Base-by-base conservation (phyloP, 371 early-diverging fungal species). In the Blastocladiella emersonii region DNA sequence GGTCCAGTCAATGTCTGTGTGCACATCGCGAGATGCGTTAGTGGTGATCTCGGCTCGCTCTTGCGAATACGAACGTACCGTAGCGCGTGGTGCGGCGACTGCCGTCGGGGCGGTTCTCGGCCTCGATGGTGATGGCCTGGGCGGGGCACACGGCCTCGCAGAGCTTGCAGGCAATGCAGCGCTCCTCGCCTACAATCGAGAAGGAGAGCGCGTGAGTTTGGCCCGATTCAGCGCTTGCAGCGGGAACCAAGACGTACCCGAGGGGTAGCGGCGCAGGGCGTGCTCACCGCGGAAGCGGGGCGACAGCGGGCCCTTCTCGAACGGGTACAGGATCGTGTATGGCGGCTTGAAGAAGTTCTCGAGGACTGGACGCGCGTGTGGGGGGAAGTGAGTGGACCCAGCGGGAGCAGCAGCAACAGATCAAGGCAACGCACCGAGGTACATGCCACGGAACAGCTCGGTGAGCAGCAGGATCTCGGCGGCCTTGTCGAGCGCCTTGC, bases 131-230 rank as follows among this genome's bases (percentile, higher is more conserved):
- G 68, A 97, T 97, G 35, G 98, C 98, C 77, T 93, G 93, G 23
- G 95, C 98, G 30, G 98, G 95, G 74, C 98, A 97, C 60, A 97
- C 86, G 72, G 95, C 98, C 71, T 97, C 95, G 71, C 98, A 97
- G 56, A 97, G 78, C 72, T 97, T 97, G 78, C 98, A 97, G 32
- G 95, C 91, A 80, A 97, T 97, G 74, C 95, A 97, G 55, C 97
- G 88, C 76, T 95, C 96, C 74, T 95, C 96, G 67, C 95, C 95
- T 88, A 70, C 6, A 59, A 37, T n/a, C 43, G 30, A 21, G 34
- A 60, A 15, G 61, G 1, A n/a, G 57, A 13, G 23, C n/a, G 30
- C 39, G 32, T 36, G 53, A n/a, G 48, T 48, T 5, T 7, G 39
- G 5, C 13, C 5, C 13, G 13, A 7, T 13, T 7, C 5, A 37